Percentiles rank a stretch among this genome's conserved stretches.
phyloP scores from a whole-genome alignment of 177 flowering plant species.

The Vitis hybrid region DNA sequence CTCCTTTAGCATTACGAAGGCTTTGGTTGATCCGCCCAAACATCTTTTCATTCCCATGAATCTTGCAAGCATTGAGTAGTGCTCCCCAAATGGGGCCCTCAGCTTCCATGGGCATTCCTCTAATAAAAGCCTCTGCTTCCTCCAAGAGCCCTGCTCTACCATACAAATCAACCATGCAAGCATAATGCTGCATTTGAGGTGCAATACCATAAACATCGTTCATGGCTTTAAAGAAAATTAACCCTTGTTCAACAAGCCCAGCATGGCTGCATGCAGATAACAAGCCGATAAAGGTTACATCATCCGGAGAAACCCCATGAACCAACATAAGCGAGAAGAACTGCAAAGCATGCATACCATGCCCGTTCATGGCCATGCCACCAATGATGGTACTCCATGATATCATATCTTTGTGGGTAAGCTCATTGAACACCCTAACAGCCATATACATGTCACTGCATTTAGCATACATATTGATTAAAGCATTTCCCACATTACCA shows the following conservation, averaged over 20 bases:
- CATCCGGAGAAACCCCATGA: constrained; percentile 29
- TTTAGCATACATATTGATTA: constrained; percentile 34
- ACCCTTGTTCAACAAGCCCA: constrained; percentile 26
- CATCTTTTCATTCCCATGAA: constrained; percentile 29
- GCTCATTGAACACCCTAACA: constrained; percentile 15
- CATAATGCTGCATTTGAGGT: constrained; percentile 27
- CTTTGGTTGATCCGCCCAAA: constrained; percentile 8
- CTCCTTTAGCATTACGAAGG: constrained; percentile 10
- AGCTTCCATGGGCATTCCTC: constrained; percentile 24
- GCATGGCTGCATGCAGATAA: constrained; percentile 33
- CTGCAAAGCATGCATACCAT: constrained; percentile 19
- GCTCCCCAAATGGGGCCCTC: constrained; percentile 31
- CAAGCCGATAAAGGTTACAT: constrained; percentile 26
- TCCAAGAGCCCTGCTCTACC: constrained; percentile 26
- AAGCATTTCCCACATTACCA: constrained; percentile 25
- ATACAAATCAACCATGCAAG: constrained; percentile 31
- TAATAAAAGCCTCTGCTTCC: constrained; percentile 32
- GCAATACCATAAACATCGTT: constrained; percentile 9
- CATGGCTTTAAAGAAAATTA: constrained; percentile 32
- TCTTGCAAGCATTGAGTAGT: constrained; percentile 27
- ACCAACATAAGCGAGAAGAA: constrained; percentile 28
- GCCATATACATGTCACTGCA: constrained; percentile 22
- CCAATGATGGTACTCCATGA: constrained; percentile 33
- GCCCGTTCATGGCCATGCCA: constrained; percentile 36
- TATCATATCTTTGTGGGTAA: constrained; percentile 22